Evolutionary conservation across 2,329 filamentous ascomycete species (phyloP).

Genomic region (Diaporthe vaccinii): DNA sequence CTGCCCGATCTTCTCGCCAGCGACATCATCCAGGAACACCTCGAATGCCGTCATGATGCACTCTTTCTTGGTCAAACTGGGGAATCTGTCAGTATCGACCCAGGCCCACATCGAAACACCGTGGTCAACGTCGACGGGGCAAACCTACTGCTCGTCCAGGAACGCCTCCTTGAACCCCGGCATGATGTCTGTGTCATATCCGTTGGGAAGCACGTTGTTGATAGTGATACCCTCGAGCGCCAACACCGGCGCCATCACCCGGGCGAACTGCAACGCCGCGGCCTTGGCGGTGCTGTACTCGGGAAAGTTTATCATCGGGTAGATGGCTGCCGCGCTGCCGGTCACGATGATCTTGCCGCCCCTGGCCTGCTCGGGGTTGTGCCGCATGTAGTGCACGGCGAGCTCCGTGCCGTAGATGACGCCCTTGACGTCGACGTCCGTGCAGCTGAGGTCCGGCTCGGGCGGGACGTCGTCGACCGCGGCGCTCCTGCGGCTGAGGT

Average conservation of each 20-base stretch:
- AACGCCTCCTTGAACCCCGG: neutral
- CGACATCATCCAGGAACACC: neutral
- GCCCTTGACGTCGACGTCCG: conserved; percentile 65
- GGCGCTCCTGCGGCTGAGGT: conserved; percentile 46
- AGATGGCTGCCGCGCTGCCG: conserved; percentile 57
- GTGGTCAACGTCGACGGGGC: too few species aligned
- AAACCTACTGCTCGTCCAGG: neutral
- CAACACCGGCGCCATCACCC: neutral
- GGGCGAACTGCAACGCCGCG: conserved; percentile 41
- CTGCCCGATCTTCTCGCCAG: neutral
- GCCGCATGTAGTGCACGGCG: conserved; percentile 66
- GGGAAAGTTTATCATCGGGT: conserved; percentile 59
- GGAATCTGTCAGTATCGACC: neutral
- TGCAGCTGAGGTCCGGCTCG: conserved; percentile 58
- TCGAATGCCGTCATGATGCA: neutral
- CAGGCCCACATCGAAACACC: neutral
- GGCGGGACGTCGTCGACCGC: conserved; percentile 52
- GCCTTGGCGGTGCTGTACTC: conserved; percentile 67
- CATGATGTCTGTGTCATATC: neutral
- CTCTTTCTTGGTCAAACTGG: neutral
- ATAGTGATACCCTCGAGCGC: conserved; percentile 1
- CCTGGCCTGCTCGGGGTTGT: conserved; percentile 55
- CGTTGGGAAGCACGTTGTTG: neutral
- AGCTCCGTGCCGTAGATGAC: conserved; percentile 63
- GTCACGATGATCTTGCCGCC: conserved; percentile 60